Evolutionary conservation across 1,139 yeast species (phyloP).

Genomic region (Geotrichum macrosporum): DNA sequence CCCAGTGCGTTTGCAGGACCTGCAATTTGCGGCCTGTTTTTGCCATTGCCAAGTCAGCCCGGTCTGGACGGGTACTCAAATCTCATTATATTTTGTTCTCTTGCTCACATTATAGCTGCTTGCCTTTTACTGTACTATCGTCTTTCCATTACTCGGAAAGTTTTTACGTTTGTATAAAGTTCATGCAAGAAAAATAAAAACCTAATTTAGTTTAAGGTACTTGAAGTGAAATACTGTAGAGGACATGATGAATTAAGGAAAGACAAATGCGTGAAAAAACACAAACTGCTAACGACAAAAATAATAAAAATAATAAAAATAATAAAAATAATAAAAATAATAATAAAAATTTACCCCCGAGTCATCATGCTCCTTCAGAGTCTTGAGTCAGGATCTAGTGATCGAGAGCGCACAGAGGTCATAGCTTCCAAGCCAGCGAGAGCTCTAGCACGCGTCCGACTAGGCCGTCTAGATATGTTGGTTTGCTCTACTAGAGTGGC

Average conservation of each 20-base stretch:
- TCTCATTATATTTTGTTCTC: slow-evolving; percentile 27
- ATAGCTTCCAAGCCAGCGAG: not conserved
- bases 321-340: not conserved
- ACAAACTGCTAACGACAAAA: not conserved
- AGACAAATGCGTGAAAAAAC: no score
- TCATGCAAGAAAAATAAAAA: no score
- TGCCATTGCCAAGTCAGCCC: slow-evolving; percentile 23
- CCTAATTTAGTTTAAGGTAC: no score
- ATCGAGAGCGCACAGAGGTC: slow-evolving; percentile 6
- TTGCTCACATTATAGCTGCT: slow-evolving; percentile 24
- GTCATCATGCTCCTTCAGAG: not conserved
- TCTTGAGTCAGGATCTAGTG: slow-evolving; percentile 13
- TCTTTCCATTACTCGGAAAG: slow-evolving; percentile 25
- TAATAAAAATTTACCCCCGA: not conserved
- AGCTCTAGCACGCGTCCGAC: not conserved
- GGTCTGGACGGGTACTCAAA: slow-evolving; percentile 25
- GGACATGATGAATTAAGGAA: no score
- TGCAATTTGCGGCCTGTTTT: slow-evolving; percentile 48
- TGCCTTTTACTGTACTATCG: slow-evolving; percentile 23
- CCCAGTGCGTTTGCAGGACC: slow-evolving; percentile 50
- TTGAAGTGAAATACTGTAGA: no score
- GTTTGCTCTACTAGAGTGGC: not conserved
- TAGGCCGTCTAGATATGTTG: slow-evolving; percentile 3
- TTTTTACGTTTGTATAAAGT: slow-evolving; percentile 28
- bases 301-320: no score